A percentile compares a stretch with the other conserved stretches of the same genome.
Evolutionary conservation across 192 early-diverging fungal genomes (phyloP).

Genomic region (Phlyctochytrium planicorne): DNA sequence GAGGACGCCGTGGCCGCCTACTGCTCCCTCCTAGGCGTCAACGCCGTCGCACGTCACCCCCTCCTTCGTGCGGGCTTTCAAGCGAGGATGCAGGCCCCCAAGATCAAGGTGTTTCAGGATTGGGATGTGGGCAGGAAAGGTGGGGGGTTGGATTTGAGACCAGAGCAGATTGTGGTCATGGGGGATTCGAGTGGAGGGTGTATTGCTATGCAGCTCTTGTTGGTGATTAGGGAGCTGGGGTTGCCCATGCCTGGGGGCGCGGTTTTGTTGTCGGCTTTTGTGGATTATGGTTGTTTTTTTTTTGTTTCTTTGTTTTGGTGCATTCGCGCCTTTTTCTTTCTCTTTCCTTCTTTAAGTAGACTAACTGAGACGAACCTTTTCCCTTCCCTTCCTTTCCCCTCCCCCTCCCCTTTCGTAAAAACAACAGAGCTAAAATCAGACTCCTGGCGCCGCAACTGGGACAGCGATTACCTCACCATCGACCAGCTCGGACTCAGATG

Average conservation of each 20-base stretch:
- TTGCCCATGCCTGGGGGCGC: conserved; percentile 54
- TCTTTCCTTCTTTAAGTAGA: no score
- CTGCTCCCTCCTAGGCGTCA: no score
- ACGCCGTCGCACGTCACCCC: no score
- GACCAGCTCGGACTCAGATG: conserved; percentile 33
- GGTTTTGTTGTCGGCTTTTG: conserved; percentile 57
- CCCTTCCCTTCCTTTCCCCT: no score
- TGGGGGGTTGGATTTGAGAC: no score
- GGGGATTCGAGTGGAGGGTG: conserved; percentile 30
- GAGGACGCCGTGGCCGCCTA: conserved; percentile 33
- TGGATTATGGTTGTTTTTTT: conserved; percentile 20
- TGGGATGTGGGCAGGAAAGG: no score
- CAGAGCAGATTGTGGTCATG: conserved; percentile 16
- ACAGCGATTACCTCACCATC: conserved; percentile 34
- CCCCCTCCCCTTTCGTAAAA: background rate
- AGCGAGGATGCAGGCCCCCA: conserved; percentile 3
- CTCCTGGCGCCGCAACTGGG: conserved; percentile 27
- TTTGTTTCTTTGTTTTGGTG: no score
- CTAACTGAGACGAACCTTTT: no score
- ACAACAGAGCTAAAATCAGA: background rate
- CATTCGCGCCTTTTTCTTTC: background rate
- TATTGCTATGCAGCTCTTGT: conserved; percentile 32
- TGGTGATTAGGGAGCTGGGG: conserved; percentile 50
- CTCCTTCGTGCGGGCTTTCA: background rate
- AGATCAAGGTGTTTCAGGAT: background rate